Evolutionary conservation across 768 basidiomycete species (phyloP), one percentile per base, ranked within the genome.

Genomic region (Boletus eberwhitei): DNA sequence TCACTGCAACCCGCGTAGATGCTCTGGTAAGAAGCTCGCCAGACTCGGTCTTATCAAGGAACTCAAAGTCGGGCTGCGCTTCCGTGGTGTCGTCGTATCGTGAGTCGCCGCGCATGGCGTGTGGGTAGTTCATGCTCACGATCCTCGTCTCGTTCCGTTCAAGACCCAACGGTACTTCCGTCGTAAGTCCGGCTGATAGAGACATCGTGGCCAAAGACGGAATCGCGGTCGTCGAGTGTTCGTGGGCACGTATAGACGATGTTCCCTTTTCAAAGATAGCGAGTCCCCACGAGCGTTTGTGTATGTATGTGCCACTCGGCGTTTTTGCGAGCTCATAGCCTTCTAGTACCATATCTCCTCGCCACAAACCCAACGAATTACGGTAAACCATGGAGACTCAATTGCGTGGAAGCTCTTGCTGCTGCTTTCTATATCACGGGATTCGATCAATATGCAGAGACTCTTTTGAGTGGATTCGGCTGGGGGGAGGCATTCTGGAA

Each of bases 331-430:
- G 24, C 49, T 59, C 43, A 57, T 12, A 29, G 50, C 24, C 24
- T 21, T 43, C 16, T 26, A 99, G 96, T 99, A 29, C 97, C 97
- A 0, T 98, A 96, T 68, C 82, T 99, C 19, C 71, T 98, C 41
- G 97, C 97, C 0, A 89, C 93, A 1, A 99, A 99, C 69, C 94
- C 96, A 0, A 93, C 93, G 11, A 99, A 99, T 72, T 99, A 98
- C 62, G 97, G 97, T 11, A 94, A 93, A 69, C 97, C 97, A 0
- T 98, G 94, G 93, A 78, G 88, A 46, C 76, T 99, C 38, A 98
- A 96, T 64, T 98, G 96, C 59, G 95, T 91, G 29, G 94, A 96
- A 71, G 91, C 92, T 0, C 79, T 98, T 5, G 95, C 97, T 0
- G 97, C 96, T 0, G 89, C 93, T 0, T 95, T 99, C 62, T 97